Evolutionary conservation across 768 basidiomycete genomes (phyloP), one percentile per base, ranked within the genome.

Genomic region (Agrocybe praecox): DNA sequence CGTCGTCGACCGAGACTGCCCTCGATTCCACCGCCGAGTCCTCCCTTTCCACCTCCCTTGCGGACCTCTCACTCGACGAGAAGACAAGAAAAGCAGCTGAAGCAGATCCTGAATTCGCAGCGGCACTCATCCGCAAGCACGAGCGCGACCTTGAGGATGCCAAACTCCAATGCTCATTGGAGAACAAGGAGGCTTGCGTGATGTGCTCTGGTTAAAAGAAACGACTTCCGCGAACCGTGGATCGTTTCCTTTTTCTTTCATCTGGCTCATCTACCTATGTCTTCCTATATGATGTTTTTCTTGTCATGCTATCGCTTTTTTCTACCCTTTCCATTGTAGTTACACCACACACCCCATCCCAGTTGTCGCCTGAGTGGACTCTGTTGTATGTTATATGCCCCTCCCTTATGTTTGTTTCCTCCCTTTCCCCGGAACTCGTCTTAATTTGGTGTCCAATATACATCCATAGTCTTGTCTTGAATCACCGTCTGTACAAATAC

Each of bases 121-220:
- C 88, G 32, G 92, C 93, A 0, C 72, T 94, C 49, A 75, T 83
- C 62, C 76, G 89, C 48, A 85, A 87, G 66, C 81, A 82, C 61
- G 85, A 88, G 49, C 82, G 89, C 17, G 88, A 94, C 74, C 73
- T 85, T 3, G 95, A 91, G 70, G 88, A 91, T 57, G 95, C 87
- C 6, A 88, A 89, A 74, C 71, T 95, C 55, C 72, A 82, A 69
- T 96, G 95, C 67, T 92, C 91, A 60, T 64, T 96, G 48, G 94
- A 96, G 72, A 96, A 96, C 74, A 95, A 95, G 79, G 94, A 96
- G 53, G 92, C 90, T 1, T 96, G 94, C 68, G 65, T 94, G 69
- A 95, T 95, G 92, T 94, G 92, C 75, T 93, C 91, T 58, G 90
- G 88, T 53, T 92, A 71, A 83, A 47, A 17, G 18, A n/a, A n/a